Percentiles rank a stretch among this genome's conserved stretches.
These are phyloP conservation scores for Blastomyces gilchristii DNA, from an alignment of 2,329 filamentous ascomycete species.

Conservation along the genomic window DNA sequence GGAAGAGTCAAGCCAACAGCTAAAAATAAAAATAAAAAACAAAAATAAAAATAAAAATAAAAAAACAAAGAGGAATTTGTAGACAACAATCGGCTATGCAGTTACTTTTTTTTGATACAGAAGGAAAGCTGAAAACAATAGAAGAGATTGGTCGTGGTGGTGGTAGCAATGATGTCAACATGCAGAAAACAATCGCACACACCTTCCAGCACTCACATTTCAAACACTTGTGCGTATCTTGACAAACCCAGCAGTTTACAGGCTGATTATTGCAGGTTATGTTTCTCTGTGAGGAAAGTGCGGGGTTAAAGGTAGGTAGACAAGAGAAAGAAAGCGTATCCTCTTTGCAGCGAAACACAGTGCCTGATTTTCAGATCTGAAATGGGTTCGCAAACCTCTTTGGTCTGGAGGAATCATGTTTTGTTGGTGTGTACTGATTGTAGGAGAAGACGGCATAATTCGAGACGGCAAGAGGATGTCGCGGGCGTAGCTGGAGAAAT, in stretches of 20 bases:
- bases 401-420: neutral
- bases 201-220: neutral
- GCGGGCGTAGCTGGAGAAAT: neutral
- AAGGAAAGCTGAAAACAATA: neutral
- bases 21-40: too few relatives aligned
- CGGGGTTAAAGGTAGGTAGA: neutral
- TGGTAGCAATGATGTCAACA: neutral
- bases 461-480: neutral
- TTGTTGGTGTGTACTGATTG: neutral
- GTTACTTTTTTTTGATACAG: too few relatives aligned
- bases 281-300: neutral
- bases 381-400: neutral
- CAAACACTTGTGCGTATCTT: neutral
- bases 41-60: too few relatives aligned
- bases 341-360: neutral
- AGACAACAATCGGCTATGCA: neutral
- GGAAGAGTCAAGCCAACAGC: neutral
- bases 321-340: neutral
- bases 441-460: neutral
- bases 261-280: neutral
- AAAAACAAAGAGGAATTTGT: neutral
- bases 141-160: too few relatives aligned
- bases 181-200: neutral
- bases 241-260: neutral
- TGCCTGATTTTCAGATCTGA: neutral